phyloP scores from a whole-genome alignment of 192 early-diverging fungal genomes.

The Backusella liffmaniae region DNA sequence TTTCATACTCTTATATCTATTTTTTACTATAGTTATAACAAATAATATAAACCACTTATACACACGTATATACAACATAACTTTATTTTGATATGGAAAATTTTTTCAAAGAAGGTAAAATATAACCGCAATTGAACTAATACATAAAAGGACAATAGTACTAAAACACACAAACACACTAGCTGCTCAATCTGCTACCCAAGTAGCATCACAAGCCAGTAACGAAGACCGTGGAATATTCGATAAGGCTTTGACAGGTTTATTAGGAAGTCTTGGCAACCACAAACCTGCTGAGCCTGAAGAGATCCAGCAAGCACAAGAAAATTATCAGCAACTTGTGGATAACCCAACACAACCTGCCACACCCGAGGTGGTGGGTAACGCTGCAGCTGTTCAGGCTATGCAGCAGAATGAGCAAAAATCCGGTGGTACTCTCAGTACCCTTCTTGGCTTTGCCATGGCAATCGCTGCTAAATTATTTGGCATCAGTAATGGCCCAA shows the following conservation, averaged over 20 bases:
- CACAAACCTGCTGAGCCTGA: slow-evolving; percentile 14
- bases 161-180: neutral
- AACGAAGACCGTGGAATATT: slow-evolving; percentile 22
- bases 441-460: slow-evolving; percentile 34
- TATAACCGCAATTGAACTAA: neutral
- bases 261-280: slow-evolving; percentile 8
- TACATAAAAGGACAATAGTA: neutral
- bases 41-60: neutral
- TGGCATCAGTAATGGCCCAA: neutral
- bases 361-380: slow-evolving; percentile 24
- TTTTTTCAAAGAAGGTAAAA: neutral
- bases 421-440: slow-evolving; percentile 11
- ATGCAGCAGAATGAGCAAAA: slow-evolving; percentile 13
- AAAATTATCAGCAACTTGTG: slow-evolving; percentile 21
- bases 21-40: neutral
- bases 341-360: slow-evolving; percentile 1
- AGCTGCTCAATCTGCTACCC: slow-evolving; percentile 3
- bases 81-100: neutral
- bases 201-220: neutral
- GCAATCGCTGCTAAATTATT: slow-evolving; percentile 32
- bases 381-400: slow-evolving; percentile 36
- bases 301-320: slow-evolving; percentile 18
- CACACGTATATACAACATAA: neutral
- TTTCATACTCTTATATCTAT: neutral
- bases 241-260: slow-evolving; percentile 2